Conservation (phyloP, 2,329 filamentous ascomycete genomes). For the Aspergillus costaricaensis region DNA sequence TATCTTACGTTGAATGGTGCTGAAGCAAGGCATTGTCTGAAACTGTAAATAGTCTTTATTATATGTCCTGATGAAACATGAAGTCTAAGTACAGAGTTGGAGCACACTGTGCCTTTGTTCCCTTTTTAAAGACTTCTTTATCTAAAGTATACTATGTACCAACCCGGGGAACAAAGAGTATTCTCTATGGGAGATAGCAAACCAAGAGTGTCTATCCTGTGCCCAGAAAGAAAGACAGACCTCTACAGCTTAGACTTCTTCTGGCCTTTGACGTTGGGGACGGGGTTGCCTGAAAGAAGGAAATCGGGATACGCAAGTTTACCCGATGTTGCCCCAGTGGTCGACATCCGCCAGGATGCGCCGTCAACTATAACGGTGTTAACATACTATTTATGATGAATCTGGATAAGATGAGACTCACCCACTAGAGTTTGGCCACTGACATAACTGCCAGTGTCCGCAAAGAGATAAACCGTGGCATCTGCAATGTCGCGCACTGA, state of each 20-base stretch:
- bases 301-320: constrained; percentile 60
- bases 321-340: constrained; percentile 33
- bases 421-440: constrained; percentile 77
- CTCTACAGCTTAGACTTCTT: constrained; percentile 58
- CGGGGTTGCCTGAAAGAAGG: constrained; percentile 54
- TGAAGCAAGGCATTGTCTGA: not conserved
- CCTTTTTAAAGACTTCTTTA: not conserved
- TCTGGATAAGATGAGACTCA: constrained; percentile 25
- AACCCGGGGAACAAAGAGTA: not conserved
- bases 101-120: not conserved
- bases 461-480: constrained; percentile 86
- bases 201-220: not conserved
- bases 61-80: not conserved
- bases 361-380: constrained; percentile 38
- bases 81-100: not conserved
- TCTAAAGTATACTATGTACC: not conserved
- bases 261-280: constrained; percentile 60
- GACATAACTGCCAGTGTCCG: constrained; percentile 80
- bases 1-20: not conserved
- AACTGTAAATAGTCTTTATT: not conserved
- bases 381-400: not conserved
- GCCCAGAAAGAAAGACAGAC: not conserved
- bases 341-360: constrained; percentile 43
- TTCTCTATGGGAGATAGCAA: not conserved
- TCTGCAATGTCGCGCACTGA: constrained; percentile 86